These are phyloP conservation scores for Allomyces arbusculus DNA, from an alignment of 192 early-diverging fungal genomes.

Conservation along the genomic window DNA sequence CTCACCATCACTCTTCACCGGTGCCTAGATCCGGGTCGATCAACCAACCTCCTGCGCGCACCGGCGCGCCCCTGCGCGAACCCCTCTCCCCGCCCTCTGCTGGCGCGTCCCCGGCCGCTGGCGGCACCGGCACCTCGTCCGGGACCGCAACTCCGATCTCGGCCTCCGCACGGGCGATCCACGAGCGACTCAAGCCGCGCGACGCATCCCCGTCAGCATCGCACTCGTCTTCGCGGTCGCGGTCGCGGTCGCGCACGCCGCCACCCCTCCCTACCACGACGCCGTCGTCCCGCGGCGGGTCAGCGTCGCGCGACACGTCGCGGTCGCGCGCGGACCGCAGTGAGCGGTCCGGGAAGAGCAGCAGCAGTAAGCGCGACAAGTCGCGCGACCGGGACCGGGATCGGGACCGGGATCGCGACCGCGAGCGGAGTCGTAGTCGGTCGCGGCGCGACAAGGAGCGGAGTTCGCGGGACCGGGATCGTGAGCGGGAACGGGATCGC, in stretches of 20 bases:
- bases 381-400: neutral
- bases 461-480: neutral
- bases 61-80: neutral
- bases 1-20: neutral
- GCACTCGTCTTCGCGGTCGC: neutral
- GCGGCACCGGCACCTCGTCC: neutral
- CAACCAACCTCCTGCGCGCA: neutral
- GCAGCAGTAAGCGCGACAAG: no score
- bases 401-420: neutral
- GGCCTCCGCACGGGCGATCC: neutral
- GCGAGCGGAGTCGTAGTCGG: neutral
- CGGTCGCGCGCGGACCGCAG: no score
- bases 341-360: no score
- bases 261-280: no score
- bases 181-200: neutral
- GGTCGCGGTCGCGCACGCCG: neutral
- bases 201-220: neutral
- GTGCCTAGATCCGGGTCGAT: neutral
- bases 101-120: neutral
- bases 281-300: no score
- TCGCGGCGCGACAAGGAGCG: neutral
- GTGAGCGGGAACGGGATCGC: neutral
- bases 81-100: neutral
- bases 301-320: no score
- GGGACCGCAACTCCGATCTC: neutral